phyloP scores from a whole-genome alignment of 495 filamentous ascomycete genomes.

The Opeltia flavorubescens region DNA sequence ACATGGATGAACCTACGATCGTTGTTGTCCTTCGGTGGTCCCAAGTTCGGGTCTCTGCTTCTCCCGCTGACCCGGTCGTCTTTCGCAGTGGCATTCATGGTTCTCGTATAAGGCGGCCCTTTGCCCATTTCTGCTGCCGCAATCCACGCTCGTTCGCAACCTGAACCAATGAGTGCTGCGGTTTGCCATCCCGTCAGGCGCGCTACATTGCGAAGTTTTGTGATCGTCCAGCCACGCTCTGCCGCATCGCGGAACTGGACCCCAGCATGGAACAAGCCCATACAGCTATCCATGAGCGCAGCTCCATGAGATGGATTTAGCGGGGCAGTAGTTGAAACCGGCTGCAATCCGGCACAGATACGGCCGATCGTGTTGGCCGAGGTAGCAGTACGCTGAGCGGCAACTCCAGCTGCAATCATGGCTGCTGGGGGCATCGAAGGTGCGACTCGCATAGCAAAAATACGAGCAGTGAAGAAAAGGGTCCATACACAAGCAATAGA shows the following conservation, averaged over 20 bases:
- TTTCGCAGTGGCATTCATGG: constrained; percentile 19
- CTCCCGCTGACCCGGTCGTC: constrained; percentile 18
- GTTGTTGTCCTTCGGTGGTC: constrained; percentile 19
- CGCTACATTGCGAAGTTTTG: constrained; percentile 57
- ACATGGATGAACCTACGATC: constrained; percentile 39
- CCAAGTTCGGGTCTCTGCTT: constrained; percentile 14
- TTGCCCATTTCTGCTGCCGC: constrained; percentile 53
- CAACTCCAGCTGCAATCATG: constrained; percentile 66
- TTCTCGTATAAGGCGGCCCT: constrained; percentile 56
- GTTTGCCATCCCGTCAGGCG: constrained; percentile 79
- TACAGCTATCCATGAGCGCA: constrained; percentile 62
- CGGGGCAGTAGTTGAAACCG: constrained; percentile 36
- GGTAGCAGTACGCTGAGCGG: constrained; percentile 49
- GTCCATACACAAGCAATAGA: constrained; percentile 75
- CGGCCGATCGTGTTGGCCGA: constrained; percentile 66
- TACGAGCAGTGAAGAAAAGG: constrained; percentile 67
- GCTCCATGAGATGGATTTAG: constrained; percentile 73
- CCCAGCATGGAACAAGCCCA: constrained; percentile 74
- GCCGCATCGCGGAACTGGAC: constrained; percentile 59
- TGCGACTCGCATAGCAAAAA: constrained; percentile 63
- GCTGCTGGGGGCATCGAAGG: constrained; percentile 86
- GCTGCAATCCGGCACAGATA: constrained; percentile 69
- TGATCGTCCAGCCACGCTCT: constrained; percentile 66
- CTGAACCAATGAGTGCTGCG: constrained; percentile 60
- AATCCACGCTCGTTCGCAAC: constrained; percentile 75